Base-by-base conservation (phyloP, 306 rosid species). In the Fragaria iinumae region DNA sequence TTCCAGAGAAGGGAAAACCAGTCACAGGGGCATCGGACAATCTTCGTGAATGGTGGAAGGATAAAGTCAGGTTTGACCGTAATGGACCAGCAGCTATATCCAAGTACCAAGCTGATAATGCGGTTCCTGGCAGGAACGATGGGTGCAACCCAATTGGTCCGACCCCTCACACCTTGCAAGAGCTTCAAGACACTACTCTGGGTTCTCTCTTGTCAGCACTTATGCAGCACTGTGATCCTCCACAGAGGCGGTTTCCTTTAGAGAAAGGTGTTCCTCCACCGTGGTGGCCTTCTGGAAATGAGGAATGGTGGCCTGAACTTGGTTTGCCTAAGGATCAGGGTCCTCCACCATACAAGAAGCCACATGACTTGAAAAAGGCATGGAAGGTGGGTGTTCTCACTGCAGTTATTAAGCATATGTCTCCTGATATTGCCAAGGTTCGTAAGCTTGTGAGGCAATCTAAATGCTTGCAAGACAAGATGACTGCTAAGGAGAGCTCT, bases 1-100 rank as follows among this genome's bases (percentile, higher is more conserved):
- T 92, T 44, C 97, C 96, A 1, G 82, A 80, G 8, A 86, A 86
- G 13, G 96, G 96, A 0, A 92, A 89, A 56, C 93, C 96, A 1
- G 68, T 89, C 2, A 86, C 80, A 16, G 97, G 96, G 0, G 86
- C 93, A 1, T 92, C 97, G 1, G 97, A 92, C n/a, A 92, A 87
- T 49, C 89, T 92, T 11, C 89, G 93, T 18, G 96, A 79, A 0
- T 92, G 97, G 97, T 92, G 97, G 97, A 92, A 92, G 53, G 97
- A 92, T 1, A 83, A 68, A 21, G 93, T 92, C 0, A 77, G 81
- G 70, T 92, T 92, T 43, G 91, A 90, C 32, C 86, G 80, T 3
- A 90, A 92, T 49, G 93, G 89, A 0, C 96, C 93, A 0, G 85
- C 85, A 34, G 97, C 97, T 2, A 83, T 90, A 9, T 36, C 83